phyloP scores from a whole-genome alignment of 352 stramenopile genomes.

The Phytophthora tubulina region DNA sequence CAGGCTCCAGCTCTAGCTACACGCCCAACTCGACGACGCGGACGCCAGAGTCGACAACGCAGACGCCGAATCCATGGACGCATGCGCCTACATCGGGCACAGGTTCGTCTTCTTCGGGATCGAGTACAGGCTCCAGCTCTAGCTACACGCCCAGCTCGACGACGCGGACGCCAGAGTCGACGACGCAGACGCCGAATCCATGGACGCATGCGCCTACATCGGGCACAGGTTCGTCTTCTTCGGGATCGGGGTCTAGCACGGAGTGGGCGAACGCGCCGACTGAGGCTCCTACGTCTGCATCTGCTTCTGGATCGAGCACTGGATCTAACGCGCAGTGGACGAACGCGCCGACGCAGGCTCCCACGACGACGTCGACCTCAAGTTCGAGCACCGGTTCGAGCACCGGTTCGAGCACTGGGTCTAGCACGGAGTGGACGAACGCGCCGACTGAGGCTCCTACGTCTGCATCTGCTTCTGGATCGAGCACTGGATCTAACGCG shows the following conservation, averaged over 20 bases:
- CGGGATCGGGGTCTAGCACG: neutral
- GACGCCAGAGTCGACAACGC: slow-evolving; percentile 18
- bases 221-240: neutral
- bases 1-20: slow-evolving; percentile 9
- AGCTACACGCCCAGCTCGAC: slow-evolving; percentile 8
- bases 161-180: slow-evolving; percentile 11
- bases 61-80: neutral
- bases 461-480: neutral
- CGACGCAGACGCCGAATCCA: slow-evolving; percentile 3
- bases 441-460: neutral
- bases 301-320: slow-evolving; percentile 2
- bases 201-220: slow-evolving; percentile 1
- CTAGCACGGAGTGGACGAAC: no score
- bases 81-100: neutral
- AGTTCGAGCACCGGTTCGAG: no score
- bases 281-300: neutral
- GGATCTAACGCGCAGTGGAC: neutral
- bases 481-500: slow-evolving; percentile 1
- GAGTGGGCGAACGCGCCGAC: neutral
- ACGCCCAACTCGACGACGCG: slow-evolving; percentile 1
- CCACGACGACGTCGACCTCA: no score
- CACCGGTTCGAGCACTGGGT: no score
- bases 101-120: neutral
- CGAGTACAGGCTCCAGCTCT: slow-evolving; percentile 2
- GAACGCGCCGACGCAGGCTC: slow-evolving; percentile 3